Evolutionary conservation across 108 stramenopile genomes (phyloP), one percentile per base, ranked within the genome.

Genomic region (Pseudonitzschia multiseries): DNA sequence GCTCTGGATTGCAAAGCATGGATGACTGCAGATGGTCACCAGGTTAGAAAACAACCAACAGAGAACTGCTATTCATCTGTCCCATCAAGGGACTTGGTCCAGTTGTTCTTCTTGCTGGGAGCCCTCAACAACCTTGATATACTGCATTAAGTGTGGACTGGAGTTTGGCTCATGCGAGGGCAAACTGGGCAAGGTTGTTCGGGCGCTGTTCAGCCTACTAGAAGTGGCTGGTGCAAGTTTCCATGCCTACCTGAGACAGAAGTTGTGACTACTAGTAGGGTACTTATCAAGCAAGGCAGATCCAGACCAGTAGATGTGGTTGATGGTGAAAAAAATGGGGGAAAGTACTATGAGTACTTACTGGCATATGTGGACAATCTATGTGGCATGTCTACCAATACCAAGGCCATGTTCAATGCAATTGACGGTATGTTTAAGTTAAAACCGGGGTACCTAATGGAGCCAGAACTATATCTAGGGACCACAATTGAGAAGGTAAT

Each of bases 191-290:
- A 54, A 78, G 14, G 43, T 87, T 15, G 54, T 29, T 6, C n/a
- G 81, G 43, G 83, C 79, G 36, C 42, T 87, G 17, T 87, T 84
- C 50, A 81, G 86, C 28, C n/a, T n/a, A n/a, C 31, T 84, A 20
- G 65, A 65, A 48, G 36, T 32, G 6, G 29, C 44, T 71, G 80
- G 70, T 26, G 69, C 70, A 12, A n/a, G 54, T 0, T 85, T 66
- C 56, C 18, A 81, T 65, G 10, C 24, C 9, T 56, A 69, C 44
- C 18, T 77, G 8, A 33, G 60, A n/a, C 18, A 24, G 18, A 28
- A 36, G 21, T 48, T 71, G 57, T 29, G 52, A 1, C 10, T 42
- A 10, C 12, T 67, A 15, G 4, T 75, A 21, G 78, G 74, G 13
- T 82, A 71, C 51, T 40, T 17, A 31, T 59, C 73, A 0, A 75